phyloP scores from a whole-genome alignment of 306 rosid species.

The Lathyrus sativus region DNA sequence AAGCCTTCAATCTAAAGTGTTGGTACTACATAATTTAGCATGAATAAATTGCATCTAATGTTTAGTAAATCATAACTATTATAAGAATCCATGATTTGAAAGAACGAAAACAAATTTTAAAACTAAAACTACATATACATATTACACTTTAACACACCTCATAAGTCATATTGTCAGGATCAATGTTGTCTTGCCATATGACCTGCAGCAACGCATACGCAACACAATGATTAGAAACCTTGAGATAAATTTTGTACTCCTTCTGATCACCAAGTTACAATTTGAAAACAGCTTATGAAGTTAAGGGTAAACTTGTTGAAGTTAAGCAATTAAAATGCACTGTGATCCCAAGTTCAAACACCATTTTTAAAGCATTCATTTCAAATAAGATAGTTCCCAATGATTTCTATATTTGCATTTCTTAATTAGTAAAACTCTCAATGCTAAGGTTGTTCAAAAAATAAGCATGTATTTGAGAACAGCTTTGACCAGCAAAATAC shows the following conservation, averaged over 20 bases:
- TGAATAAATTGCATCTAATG: conserved; percentile 13
- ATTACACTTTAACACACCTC: conserved; percentile 55
- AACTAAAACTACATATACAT: background rate
- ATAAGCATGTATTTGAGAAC: conserved; percentile 5
- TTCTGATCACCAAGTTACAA: conserved; percentile 19
- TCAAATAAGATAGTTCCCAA: conserved; percentile 12
- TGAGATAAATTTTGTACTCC: conserved; percentile 4
- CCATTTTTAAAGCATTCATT: background rate
- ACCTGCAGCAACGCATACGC: conserved; percentile 52
- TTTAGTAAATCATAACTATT: conserved; percentile 22
- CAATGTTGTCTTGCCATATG: conserved; percentile 76
- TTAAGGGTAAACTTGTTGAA: conserved; percentile 1
- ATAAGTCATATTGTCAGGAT: conserved; percentile 91
- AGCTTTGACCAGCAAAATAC: conserved; percentile 7
- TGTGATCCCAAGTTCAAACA: background rate
- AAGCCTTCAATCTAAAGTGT: background rate
- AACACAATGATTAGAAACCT: conserved; percentile 21
- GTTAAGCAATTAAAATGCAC: conserved; percentile 22
- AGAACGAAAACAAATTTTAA: background rate
- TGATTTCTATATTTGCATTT: background rate
- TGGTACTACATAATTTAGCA: background rate
- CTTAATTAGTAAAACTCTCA: background rate
- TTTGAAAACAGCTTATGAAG: conserved; percentile 3
- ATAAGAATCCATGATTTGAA: conserved; percentile 1
- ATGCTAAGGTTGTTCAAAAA: background rate